These are phyloP conservation scores for Pichia kudriavzevii DNA, from an alignment of 1,139 yeast species.

Conservation along the genomic window DNA sequence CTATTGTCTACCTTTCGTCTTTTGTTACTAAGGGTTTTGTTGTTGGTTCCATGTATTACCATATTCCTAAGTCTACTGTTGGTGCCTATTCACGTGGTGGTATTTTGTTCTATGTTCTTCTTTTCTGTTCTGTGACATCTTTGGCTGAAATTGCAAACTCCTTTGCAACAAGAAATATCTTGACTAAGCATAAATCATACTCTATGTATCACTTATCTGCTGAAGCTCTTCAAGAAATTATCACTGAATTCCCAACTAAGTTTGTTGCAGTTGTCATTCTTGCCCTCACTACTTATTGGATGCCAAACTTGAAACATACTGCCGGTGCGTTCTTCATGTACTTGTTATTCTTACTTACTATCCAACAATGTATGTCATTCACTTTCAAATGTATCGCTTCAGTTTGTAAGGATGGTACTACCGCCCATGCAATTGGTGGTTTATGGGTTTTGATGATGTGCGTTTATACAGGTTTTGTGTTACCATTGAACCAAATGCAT, in stretches of 20 bases:
- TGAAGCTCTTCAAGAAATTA: slow-evolving; percentile 37
- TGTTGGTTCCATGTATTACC: slow-evolving; percentile 34
- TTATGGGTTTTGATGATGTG: slow-evolving; percentile 37
- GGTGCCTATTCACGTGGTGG: slow-evolving; percentile 35
- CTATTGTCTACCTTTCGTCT: slow-evolving; percentile 38
- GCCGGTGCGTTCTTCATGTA: slow-evolving; percentile 38
- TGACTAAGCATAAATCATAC: slow-evolving; percentile 36
- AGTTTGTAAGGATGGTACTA: slow-evolving; percentile 39
- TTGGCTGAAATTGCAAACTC: slow-evolving; percentile 36
- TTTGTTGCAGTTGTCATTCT: slow-evolving; percentile 29
- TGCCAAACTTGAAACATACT: slow-evolving; percentile 35
- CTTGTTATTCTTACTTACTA: slow-evolving; percentile 35
- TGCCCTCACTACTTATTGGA: slow-evolving; percentile 34
- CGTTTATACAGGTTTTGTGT: slow-evolving; percentile 47
- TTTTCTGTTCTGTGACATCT: slow-evolving; percentile 36
- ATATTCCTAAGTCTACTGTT: slow-evolving; percentile 27
- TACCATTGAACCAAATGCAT: slow-evolving; percentile 50
- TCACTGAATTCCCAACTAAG: slow-evolving; percentile 35
- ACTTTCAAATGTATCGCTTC: slow-evolving; percentile 40
- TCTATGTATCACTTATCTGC: slow-evolving; percentile 40
- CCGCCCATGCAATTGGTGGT: slow-evolving; percentile 48
- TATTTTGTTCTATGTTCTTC: slow-evolving; percentile 34
- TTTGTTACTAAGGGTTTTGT: slow-evolving; percentile 37
- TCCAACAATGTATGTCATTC: slow-evolving; percentile 34
- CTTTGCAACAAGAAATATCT: slow-evolving; percentile 36